Evolutionary conservation across 768 basidiomycete species (phyloP), one percentile per base, ranked within the genome.

Genomic region (Strobilomyces confusus): DNA sequence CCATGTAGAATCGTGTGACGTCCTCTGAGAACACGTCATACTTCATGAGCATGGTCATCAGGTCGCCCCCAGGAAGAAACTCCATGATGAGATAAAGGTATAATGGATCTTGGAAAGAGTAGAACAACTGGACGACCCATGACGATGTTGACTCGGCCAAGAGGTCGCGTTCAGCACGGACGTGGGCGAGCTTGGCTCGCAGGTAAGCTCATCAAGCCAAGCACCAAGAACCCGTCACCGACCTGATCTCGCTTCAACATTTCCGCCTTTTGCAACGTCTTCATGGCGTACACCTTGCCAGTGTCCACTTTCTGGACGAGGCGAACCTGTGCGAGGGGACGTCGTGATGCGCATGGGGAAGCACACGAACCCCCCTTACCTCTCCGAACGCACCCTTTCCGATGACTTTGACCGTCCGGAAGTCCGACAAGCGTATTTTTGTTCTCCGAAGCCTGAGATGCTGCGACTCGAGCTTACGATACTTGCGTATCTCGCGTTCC

Each of bases 21-120:
- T 98, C 95, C 71, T 98, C 97, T 8, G 92, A 92, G 75, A 98
- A 98, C 9, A 95, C 89, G 70, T 98, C 95, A 72, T 99, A 98
- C 72, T 98, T 98, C 87, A 99, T 99, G 62, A 99, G 77, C 95
- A 98, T 99, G 13, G 97, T 98, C 95, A 99, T 98, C 58, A 99
- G 77, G 69, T 99, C 95, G n/a, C 95, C 95, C 42, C 95, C 95
- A 34, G 83, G 82, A 41, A 84, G 77, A 72, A 87, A 89, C 72
- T 89, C 87, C 95, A 99, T 99, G 76, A 99, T 90, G 55, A 99
- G 82, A 74, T 98, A 99, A 25, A 99, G 83, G 67, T 95, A 98
- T 48, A 92, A 76, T 1, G 90, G 83, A 69, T 98, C 97, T 70
- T 99, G 95, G 80, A 98, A 98, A 34, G 95, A 97, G 72, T 97